These are phyloP conservation scores for Grammothele lineata DNA, from an alignment of 768 basidiomycete genomes.

Conservation along the genomic window DNA sequence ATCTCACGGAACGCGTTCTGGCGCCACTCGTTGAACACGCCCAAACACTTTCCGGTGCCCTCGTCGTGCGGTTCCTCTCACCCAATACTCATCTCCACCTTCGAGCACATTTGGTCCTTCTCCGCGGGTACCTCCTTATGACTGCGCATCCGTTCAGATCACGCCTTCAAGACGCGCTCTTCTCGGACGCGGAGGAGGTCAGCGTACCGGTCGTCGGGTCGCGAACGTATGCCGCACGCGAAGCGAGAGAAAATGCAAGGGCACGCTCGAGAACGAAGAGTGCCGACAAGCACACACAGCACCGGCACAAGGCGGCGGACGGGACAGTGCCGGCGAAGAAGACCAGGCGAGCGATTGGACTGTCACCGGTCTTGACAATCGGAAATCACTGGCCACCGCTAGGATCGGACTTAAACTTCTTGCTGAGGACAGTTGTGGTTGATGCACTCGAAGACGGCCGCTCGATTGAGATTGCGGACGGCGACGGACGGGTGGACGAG, in stretches of 20 bases:
- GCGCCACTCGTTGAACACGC: constrained; percentile 57
- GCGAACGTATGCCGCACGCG: constrained; percentile 8
- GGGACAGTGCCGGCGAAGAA: constrained; percentile 37
- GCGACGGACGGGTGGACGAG: background rate
- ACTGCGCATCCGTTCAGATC: constrained; percentile 70
- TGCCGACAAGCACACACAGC: background rate
- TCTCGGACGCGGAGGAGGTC: constrained; percentile 64
- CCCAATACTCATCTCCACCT: constrained; percentile 63
- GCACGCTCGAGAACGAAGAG: background rate
- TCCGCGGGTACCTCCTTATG: constrained; percentile 74
- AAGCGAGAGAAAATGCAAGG: constrained; percentile 7
- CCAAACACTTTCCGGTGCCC: constrained; percentile 58
- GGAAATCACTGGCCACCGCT: constrained; percentile 84
- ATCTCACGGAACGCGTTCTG: constrained; percentile 61
- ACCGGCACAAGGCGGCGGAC: background rate
- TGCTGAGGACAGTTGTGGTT: constrained; percentile 78
- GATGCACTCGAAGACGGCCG: constrained; percentile 56
- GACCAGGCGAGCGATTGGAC: constrained; percentile 57
- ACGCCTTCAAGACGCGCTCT: constrained; percentile 66
- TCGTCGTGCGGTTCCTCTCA: constrained; percentile 64
- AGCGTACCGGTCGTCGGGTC: constrained; percentile 9
- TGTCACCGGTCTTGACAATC: constrained; percentile 69
- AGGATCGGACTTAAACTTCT: constrained; percentile 79
- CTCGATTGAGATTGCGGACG: background rate
- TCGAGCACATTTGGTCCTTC: constrained; percentile 58